Evolutionary conservation across 352 stramenopile genomes (phyloP), one percentile per base, ranked within the genome.

Genomic region (Saprolegnia diclina): DNA sequence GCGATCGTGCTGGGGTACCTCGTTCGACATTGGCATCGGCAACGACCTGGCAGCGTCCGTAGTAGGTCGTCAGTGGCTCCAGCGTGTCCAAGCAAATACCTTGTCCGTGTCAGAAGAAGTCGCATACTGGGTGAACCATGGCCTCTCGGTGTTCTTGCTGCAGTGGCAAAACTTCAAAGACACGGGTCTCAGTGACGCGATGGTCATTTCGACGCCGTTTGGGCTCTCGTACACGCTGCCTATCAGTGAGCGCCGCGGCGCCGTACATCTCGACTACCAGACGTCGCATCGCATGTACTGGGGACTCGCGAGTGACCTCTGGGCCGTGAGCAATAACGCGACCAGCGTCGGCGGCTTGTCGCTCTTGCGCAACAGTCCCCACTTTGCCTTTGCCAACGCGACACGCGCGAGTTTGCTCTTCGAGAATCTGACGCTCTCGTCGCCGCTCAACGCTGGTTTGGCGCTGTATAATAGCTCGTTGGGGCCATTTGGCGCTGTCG

Each of bases 161-260:
- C 52, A 57, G 52, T 66, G 59, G 59, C 59, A 66, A 55, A 66
- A 55, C 46, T 66, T 55, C 38, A 52, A 66, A 13, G 4, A 24
- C 37, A 19, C 21, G 22, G 38, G 56, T 5, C 5, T 66, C 4
- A 7, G 16, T 22, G 38, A 66, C 35, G 55, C 22, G 4, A 16
- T 55, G 9, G 29, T 13, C 6, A 24, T 66, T 13, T 37, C 38
- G 19, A 66, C 55, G 13, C 21, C 46, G 46, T 44, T 66, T 19
- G 29, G 46, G 4, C 7, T 14, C 3, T 11, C 11, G 22, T 66
- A 55, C 29, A n/a, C 44, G 5, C 40, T 66, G n/a, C 55, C 59
- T 13, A 40, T 66, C 6, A 55, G 22, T 13, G n/a, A 42, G n/a
- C 38, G 21, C 24, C n/a, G 55, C 7, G 13, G n/a, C 9, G 7